Base-by-base conservation (phyloP, 2,329 filamentous ascomycete species). In the Diaporthe velutina region DNA sequence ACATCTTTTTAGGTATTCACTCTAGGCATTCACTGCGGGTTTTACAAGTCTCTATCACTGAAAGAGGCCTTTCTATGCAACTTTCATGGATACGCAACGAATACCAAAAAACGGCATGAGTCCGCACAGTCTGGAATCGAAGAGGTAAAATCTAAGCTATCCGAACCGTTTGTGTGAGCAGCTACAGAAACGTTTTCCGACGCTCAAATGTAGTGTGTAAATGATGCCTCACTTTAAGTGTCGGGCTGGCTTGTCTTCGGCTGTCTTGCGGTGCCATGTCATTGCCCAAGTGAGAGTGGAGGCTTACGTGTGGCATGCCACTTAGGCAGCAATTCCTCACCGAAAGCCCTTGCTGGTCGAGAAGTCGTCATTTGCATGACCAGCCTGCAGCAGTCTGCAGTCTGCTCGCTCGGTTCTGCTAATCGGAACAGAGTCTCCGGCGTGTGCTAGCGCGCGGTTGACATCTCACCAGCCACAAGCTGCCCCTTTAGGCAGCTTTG, bases 391-490 rank as follows among this genome's bases (percentile, higher is more conserved):
- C 15, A 45, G 48, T 25, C 48, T 25, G 30, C 30, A 50, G 30
- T 33, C 57, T 67, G 61, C 3, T 7, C 3, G 61, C 22, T 52
- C 7, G 30, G 5, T 12, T 28, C 8, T 25, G 13, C 61, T 50
- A 67, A 10, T 28, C 61, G 45, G 64, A 67, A 17, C 10, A 22
- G 45, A 52, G 30, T 22, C 48, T 54, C 64, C 64, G 64, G 64
- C 8, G 22, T 28, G 2, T 17, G 28, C 45, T 67, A 67, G 64
- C 45, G 30, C 6, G 45, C 45, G 12, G 45, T 67, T 52, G 64
- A 67, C 48, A 68, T 10, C 33, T 68, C 64, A 68, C 64, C 64
- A 68, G 64, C 64, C 64, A 68, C 64, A 54, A 25, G 30, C 48
- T 54, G 48, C 64, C 48, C n/a, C 8, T 22, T 28, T 40, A 22